Evolutionary conservation across 805 yeast genomes (phyloP).

Genomic region (Kuraishia ogatae): DNA sequence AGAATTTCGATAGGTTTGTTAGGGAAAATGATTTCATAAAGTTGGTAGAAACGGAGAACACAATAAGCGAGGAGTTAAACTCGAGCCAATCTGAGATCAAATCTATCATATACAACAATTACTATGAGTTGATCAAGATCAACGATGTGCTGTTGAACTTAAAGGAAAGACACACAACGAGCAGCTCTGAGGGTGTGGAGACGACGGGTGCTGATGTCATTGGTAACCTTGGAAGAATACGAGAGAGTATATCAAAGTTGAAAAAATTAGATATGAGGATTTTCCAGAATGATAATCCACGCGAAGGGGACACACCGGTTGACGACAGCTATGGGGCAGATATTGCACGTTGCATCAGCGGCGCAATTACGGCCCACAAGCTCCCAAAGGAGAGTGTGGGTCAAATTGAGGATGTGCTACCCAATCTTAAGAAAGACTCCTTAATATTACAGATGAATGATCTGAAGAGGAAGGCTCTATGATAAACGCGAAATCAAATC

Average conservation of each 20-base stretch:
- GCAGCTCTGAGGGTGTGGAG: conserved; percentile 9
- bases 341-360: conserved; percentile 11
- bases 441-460: conserved; percentile 17
- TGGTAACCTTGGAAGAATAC: conserved; percentile 16
- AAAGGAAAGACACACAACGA: conserved; percentile 11
- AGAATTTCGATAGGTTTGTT: conserved; percentile 24
- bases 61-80: conserved; percentile 35
- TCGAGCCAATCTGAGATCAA: conserved; percentile 54
- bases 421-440: conserved; percentile 13
- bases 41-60: conserved; percentile 27
- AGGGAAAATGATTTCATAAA: conserved; percentile 19
- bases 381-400: conserved; percentile 7
- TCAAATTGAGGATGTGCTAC: conserved; percentile 12
- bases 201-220: conserved; percentile 9
- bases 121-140: conserved; percentile 63
- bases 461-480: conserved; percentile 10
- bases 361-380: conserved; percentile 9
- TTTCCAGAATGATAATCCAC: not conserved
- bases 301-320: not conserved
- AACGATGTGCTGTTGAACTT: conserved; percentile 42
- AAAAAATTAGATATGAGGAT: conserved; percentile 8
- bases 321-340: conserved; percentile 1
- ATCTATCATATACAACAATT: conserved; percentile 66
- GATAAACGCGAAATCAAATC: not conserved
- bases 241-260: conserved; percentile 11